phyloP scores from a whole-genome alignment of 148 eudicot genomes.

The Limonium bicolor region DNA sequence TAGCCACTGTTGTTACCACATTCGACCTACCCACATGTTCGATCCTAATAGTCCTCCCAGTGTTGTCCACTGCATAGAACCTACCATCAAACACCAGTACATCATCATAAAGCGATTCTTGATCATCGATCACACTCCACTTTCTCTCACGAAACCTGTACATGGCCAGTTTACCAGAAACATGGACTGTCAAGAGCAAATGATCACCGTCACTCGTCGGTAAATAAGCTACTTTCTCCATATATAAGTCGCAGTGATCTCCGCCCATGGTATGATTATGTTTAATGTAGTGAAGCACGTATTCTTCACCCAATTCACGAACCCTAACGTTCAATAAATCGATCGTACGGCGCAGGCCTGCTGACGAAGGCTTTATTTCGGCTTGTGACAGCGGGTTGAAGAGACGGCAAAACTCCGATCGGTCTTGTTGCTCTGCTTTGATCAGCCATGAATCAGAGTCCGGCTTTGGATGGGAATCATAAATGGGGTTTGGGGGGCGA shows the following conservation, averaged over 20 bases:
- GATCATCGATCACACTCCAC: constrained; percentile 42
- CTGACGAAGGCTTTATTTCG: constrained; percentile 18
- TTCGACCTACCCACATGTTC: constrained; percentile 6
- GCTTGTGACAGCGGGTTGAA: constrained; percentile 33
- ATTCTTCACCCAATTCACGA: constrained; percentile 44
- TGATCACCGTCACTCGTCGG: constrained; percentile 12
- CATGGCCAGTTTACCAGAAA: constrained; percentile 55
- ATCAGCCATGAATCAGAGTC: constrained; percentile 35
- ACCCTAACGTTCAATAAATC: constrained; percentile 24
- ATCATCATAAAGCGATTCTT: constrained; percentile 49
- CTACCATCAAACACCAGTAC: constrained; percentile 30
- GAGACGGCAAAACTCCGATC: constrained; percentile 19
- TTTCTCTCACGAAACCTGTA: constrained; percentile 26
- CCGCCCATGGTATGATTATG: constrained; percentile 28
- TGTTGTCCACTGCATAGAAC: constrained; percentile 61
- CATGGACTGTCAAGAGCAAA: constrained; percentile 50
- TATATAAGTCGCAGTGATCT: constrained; percentile 29
- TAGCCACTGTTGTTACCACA: constrained; percentile 20
- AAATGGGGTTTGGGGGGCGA: not conserved
- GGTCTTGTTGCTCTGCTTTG: constrained; percentile 41
- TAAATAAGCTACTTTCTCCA: constrained; percentile 52
- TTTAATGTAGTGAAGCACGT: constrained; percentile 31
- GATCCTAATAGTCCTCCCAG: constrained; percentile 40
- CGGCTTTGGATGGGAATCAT: not conserved
- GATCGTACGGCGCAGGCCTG: constrained; percentile 20